phyloP scores from a whole-genome alignment of 495 filamentous ascomycete genomes.

The Penicillium cosmopolitanum region DNA sequence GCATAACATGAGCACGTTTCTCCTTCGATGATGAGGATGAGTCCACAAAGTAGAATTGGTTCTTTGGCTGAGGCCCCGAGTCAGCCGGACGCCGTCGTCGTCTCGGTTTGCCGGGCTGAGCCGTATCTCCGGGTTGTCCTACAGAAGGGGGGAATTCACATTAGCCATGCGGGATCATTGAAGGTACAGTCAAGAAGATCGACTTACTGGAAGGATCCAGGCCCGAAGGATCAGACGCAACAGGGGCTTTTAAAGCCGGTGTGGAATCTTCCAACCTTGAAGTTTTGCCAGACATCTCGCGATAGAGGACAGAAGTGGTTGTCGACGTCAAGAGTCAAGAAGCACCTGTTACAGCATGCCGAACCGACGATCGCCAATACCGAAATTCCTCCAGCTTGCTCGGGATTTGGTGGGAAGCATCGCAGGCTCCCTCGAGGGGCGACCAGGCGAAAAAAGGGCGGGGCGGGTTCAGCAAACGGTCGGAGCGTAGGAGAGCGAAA shows the following conservation, averaged over 20 bases:
- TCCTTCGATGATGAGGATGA: conserved; percentile 48
- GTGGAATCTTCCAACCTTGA: conserved; percentile 16
- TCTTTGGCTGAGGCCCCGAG: conserved; percentile 29
- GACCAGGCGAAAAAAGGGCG: conserved; percentile 1
- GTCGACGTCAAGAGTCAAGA: conserved; percentile 22
- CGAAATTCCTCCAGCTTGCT: conserved; percentile 30
- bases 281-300: conserved; percentile 37
- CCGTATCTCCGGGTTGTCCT: conserved; percentile 27
- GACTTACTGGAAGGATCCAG: conserved; percentile 25
- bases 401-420: conserved; percentile 30
- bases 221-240: conserved; percentile 3
- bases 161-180: not conserved
- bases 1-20: conserved; percentile 54
- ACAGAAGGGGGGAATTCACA: conserved; percentile 9
- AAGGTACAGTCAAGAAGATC: not conserved
- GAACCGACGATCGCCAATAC: conserved; percentile 27
- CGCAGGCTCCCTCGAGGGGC: conserved; percentile 20
- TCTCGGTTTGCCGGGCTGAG: conserved; percentile 26
- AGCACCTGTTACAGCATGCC: conserved; percentile 30
- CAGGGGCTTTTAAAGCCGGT: conserved; percentile 5
- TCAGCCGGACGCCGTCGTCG: conserved; percentile 30
- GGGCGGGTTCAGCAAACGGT: conserved; percentile 4
- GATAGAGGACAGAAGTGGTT: conserved; percentile 10
- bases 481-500: conserved; percentile 3
- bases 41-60: conserved; percentile 52